Conservation (phyloP, 2,329 filamentous ascomycete species). For the Fusarium xylarioides region DNA sequence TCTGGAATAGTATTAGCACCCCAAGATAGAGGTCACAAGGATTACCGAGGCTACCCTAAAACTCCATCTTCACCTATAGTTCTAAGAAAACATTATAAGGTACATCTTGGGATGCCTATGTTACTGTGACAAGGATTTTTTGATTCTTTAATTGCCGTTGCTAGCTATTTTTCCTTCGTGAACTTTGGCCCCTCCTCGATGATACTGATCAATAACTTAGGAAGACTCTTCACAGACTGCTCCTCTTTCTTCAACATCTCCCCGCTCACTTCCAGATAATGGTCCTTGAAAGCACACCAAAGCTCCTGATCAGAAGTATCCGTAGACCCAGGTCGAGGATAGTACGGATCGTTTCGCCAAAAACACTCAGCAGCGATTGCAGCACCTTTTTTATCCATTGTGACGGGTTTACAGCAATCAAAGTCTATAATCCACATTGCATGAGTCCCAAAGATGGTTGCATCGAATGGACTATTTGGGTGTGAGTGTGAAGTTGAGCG, state of each 20-base stretch:
- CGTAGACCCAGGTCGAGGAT: slow-evolving; percentile 50
- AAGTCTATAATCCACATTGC: slow-evolving; percentile 59
- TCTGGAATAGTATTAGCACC: background rate
- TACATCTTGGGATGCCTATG: no score
- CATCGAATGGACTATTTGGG: background rate
- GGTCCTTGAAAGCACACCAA: slow-evolving; percentile 39
- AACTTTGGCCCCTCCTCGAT: background rate
- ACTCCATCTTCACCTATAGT: no score
- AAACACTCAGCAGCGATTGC: slow-evolving; percentile 55
- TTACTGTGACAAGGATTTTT: no score
- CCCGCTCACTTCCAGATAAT: background rate
- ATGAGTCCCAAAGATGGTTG: slow-evolving; percentile 44
- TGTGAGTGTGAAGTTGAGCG: background rate
- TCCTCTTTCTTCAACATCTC: background rate
- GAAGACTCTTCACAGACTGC: background rate
- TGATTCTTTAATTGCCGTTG: background rate
- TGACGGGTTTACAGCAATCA: slow-evolving; percentile 49
- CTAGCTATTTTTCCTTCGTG: background rate
- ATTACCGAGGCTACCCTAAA: background rate
- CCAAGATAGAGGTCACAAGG: background rate
- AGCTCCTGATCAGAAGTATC: slow-evolving; percentile 18
- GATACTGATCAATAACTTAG: background rate
- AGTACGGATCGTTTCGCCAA: slow-evolving; percentile 62
- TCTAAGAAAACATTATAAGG: no score
- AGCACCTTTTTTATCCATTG: slow-evolving; percentile 52